Base-by-base conservation (phyloP, 1,284 basidiomycete genomes). In the Volvariella surrecta region DNA sequence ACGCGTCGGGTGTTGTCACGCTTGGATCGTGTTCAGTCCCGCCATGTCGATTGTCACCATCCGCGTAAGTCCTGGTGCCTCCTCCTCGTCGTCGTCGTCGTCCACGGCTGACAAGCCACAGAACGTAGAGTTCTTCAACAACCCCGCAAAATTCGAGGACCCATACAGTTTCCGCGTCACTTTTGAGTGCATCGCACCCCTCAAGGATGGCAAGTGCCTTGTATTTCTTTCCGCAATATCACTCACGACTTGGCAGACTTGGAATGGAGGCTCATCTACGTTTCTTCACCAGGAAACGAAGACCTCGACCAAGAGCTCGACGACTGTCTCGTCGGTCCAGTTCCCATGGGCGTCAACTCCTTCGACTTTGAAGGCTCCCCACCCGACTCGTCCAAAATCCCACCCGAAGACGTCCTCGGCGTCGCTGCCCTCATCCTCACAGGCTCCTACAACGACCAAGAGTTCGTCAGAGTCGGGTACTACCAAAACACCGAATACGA, bases 401-500 rank as follows among this genome's bases (percentile, higher is more conserved):
- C 90, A 0, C 57, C 75, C 40, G 79, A 87, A 51, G 92, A 95
- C 57, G 80, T 92, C 11, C 73, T 95, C 1, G 91, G 92, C 32
- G 89, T 95, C 11, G 88, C 91, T 0, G 91, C 92, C 2, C 80
- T 95, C 56, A 90, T 95, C 56, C 73, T 93, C 51, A 91, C 92
- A n/a, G 86, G 88, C 42, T 79, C 88, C 43, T 88, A 95, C 63
- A 79, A 79, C 24, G 93, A 95, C 43, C 92, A 96, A 57, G 95
- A 99, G 62, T 99, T 99, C 62, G 95, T 99, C 31, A 81, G 95
- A 32, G 94, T 99, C 16, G 95, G 96, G 3, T 99, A 99, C 66
- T 99, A 99, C 62, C 96, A 99, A 64, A 96, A 98, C 61, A 98
- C 94, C 39, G 94, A 97, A 60, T 98, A 98, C 61, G 93, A 97